A percentile compares a stretch with the other conserved stretches of the same genome.
These are phyloP conservation scores for Aureobasidium sp. DNA, from an alignment of 2,329 filamentous ascomycete species.

Conservation along the genomic window DNA sequence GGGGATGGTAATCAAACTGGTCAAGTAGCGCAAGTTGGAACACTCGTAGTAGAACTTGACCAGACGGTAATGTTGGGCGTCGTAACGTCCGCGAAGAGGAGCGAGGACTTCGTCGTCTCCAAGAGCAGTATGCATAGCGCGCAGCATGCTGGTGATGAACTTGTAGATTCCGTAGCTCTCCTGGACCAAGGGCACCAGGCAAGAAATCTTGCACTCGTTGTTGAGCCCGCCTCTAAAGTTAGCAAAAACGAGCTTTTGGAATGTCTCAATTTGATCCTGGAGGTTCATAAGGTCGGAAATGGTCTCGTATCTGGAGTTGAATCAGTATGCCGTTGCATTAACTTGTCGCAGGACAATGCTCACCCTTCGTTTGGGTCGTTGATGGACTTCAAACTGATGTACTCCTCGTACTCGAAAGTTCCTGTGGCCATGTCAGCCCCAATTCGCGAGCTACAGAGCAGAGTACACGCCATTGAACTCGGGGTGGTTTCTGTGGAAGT, in stretches of 20 bases:
- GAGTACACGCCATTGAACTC: slow-evolving; percentile 64
- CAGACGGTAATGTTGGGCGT: slow-evolving; percentile 91
- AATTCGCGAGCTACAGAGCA: too few species aligned
- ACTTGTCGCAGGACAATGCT: not conserved
- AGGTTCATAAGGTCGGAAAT: slow-evolving; percentile 94
- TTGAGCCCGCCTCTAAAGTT: slow-evolving; percentile 87
- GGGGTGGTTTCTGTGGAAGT: slow-evolving; percentile 93
- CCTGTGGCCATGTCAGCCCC: slow-evolving; percentile 38
- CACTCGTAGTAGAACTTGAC: slow-evolving; percentile 99
- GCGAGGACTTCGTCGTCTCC: slow-evolving; percentile 89
- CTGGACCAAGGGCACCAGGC: slow-evolving; percentile 84
- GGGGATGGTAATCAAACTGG: slow-evolving; percentile 89
- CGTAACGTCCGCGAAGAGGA: slow-evolving; percentile 78
- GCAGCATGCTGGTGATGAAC: slow-evolving; percentile 98
- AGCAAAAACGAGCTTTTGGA: slow-evolving; percentile 97
- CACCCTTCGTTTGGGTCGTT: slow-evolving; percentile 93
- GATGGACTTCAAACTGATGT: slow-evolving; percentile 94
- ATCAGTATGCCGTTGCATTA: not conserved
- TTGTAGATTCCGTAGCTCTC: slow-evolving; percentile 99
- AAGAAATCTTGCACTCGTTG: slow-evolving; percentile 94
- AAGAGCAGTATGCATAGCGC: slow-evolving; percentile 89
- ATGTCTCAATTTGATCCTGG: slow-evolving; percentile 96
- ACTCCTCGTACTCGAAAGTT: slow-evolving; percentile 98
- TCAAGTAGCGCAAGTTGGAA: slow-evolving; percentile 92
- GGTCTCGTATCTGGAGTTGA: slow-evolving; percentile 57